Percentiles rank a stretch among this genome's conserved stretches.
phyloP scores from a whole-genome alignment of 306 rosid genomes.

The Cucurbita ficifolia region DNA sequence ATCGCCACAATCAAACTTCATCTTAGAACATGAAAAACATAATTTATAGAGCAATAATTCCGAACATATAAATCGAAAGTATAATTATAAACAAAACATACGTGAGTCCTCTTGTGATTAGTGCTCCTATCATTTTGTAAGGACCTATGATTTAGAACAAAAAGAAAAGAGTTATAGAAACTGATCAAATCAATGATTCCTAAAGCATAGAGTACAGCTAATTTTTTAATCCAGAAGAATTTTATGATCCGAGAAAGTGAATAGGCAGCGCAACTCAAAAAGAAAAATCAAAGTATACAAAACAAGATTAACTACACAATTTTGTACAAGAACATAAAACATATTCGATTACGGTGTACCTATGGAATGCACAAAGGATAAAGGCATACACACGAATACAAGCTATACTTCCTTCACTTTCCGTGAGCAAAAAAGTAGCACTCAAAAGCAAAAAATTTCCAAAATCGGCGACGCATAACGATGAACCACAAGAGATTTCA shows the following conservation, averaged over 20 bases:
- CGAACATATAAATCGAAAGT: not conserved
- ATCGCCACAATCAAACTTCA: constrained; percentile 11
- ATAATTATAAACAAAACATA: constrained; percentile 33
- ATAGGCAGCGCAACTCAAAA: not conserved
- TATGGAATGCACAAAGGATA: not conserved
- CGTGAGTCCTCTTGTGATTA: constrained; percentile 75
- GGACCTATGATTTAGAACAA: constrained; percentile 22
- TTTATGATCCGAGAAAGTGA: not conserved
- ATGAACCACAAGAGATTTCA: not conserved
- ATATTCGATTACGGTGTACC: too few species aligned
- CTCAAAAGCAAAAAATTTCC: not conserved
- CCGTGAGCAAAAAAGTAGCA: not conserved
- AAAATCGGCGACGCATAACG: not conserved
- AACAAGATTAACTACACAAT: not conserved
- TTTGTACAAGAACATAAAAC: not conserved
- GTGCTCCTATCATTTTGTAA: constrained; percentile 72
- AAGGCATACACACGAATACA: not conserved
- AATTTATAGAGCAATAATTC: not conserved
- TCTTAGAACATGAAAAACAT: not conserved
- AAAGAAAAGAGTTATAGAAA: constrained; percentile 1
- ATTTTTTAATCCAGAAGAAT: not conserved
- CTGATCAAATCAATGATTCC: not conserved
- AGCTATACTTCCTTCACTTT: not conserved
- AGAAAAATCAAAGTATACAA: not conserved
- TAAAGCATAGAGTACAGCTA: not conserved